Evolutionary conservation across 2,329 filamentous ascomycete genomes (phyloP), one percentile per base, ranked within the genome.

Genomic region (Penicillium polonicum): DNA sequence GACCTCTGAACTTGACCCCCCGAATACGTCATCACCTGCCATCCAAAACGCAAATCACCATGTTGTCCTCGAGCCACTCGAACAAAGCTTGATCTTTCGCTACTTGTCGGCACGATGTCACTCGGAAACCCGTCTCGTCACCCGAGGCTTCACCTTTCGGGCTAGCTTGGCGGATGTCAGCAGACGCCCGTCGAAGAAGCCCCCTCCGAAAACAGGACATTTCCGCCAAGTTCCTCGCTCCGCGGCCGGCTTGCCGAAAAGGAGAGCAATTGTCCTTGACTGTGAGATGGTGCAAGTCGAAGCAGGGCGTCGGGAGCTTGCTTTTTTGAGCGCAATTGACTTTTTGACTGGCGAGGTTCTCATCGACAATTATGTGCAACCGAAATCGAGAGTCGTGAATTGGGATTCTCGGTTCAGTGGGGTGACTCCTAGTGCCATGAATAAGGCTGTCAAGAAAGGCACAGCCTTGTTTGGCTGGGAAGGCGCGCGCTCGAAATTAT

Each of bases 201-300:
- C 38, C 7, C n/a, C 29, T 31, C 39, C 41, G 1, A 56, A 56
- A 15, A 44, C 39, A 27, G 31, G 46, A 21, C 53, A 51, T 17
- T 57, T 53, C 49, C 55, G 49, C 29, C 39, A 48, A 35, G 50
- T 48, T 5, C 55, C 55, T 53, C 49, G 41, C 4, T 38, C 39
- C 2, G 31, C 49, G 0, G 42, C 25, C 29, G n/a, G 36, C n/a
- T 31, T 35, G 21, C 35, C 36, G 29, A 58, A 45, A 23, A 54
- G 52, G 49, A 33, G 35, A n/a, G 78, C 74, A 3, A 72, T 82
- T 2, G 75, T 71, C 0, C 62, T 82, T 8, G 80, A 82, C 60
- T 82, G 80, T 58, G 80, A 82, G 63, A 82, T 82, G 79, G 78
- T 78, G 5, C 69, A 65, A 15, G 65, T 78, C 1, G 53, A 39